Evolutionary conservation across 2,329 filamentous ascomycete species (phyloP), one percentile per base, ranked within the genome.

Genomic region (Ophiostoma triangulosporum): DNA sequence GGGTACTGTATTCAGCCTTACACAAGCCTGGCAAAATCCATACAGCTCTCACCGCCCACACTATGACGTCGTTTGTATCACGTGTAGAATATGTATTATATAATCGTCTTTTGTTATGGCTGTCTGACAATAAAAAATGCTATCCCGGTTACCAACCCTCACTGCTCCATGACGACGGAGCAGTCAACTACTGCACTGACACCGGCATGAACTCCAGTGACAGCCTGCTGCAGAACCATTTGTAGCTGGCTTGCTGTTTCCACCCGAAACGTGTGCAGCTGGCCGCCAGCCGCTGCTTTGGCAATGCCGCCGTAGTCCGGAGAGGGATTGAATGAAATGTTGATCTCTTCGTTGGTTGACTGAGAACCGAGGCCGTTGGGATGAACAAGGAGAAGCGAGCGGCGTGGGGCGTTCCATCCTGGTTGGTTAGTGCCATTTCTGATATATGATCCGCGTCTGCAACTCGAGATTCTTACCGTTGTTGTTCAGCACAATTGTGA

Each of bases 251-350:
- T 65, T 1, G 69, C 66, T 52, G 71, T 68, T 45, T 73, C 71
- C 0, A 77, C 74, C 52, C 64, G 66, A 0, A 71, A 73, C 0
- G 76, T 68, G 54, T 73, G 73, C 7, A 80, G 64, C 20, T 77
- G 69, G 6, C 77, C 77, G 1, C 73, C 75, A 0, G 75, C 73
- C 0, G 78, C 77, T 1, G 78, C 78, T 66, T 78, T 78, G 20
- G 78, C 79, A 50, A 82, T 80, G 35, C 76, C 78, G 0, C 75
- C 64, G 60, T 78, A 82, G 62, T 82, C 76, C 0, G 78, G 79
- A 4, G 70, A 68, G 0, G 79, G 79, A 26, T 72, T 69, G 57
- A 82, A 80, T 1, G 75, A 77, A 57, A 81, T 80, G 60, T 80
- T 81, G 58, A 81, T 73, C 62, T 81, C 79, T 54, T 79, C 76